Evolutionary conservation across 2,329 filamentous ascomycete species (phyloP).

Genomic region (Botrytis hyacinthi): DNA sequence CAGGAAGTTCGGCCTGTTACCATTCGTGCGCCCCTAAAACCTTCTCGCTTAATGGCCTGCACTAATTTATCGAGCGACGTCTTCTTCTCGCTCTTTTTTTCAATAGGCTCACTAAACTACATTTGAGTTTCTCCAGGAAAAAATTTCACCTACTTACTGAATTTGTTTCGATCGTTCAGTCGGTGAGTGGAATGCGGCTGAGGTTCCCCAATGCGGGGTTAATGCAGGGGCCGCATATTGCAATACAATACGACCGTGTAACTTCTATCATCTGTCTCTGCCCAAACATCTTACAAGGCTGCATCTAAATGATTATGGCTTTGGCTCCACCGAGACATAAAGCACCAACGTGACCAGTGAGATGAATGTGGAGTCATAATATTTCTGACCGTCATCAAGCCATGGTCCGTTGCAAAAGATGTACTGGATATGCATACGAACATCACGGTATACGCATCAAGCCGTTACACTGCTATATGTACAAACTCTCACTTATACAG

Average conservation of each 20-base stretch:
- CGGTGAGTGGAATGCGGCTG: slow-evolving; percentile 4
- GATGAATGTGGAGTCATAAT: background rate
- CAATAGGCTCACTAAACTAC: background rate
- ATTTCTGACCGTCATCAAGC: slow-evolving; percentile 17
- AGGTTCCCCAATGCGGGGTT: slow-evolving; percentile 12
- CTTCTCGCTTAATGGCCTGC: background rate
- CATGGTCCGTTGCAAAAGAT: background rate
- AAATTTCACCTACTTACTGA: background rate
- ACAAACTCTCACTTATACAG: background rate
- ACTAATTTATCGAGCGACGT: background rate
- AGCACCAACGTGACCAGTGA: background rate
- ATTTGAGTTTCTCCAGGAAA: background rate
- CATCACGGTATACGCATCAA: background rate
- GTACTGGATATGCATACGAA: slow-evolving; percentile 13
- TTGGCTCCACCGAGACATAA: background rate
- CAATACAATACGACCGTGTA: slow-evolving; percentile 1
- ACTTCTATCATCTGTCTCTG: background rate
- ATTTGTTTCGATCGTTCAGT: background rate
- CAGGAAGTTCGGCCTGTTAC: background rate
- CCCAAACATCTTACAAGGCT: slow-evolving; percentile 10
- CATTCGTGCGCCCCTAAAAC: background rate
- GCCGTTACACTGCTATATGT: background rate
- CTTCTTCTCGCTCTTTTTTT: background rate
- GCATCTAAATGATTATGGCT: slow-evolving; percentile 11
- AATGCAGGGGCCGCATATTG: background rate